Base-by-base conservation (phyloP, 805 yeast genomes). In the Wickerhamiella alocasiicola region DNA sequence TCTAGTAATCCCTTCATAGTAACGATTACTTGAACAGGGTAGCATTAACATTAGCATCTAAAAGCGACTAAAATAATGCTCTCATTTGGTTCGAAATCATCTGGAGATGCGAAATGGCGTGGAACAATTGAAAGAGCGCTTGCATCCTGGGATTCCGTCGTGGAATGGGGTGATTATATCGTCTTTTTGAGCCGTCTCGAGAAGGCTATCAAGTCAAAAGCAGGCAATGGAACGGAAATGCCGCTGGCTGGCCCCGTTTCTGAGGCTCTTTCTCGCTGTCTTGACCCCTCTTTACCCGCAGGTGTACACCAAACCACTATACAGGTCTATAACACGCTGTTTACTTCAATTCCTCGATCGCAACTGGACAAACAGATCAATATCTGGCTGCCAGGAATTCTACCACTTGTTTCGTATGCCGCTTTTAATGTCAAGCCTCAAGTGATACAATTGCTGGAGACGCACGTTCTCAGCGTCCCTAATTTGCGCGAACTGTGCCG, bases 121-220 rank as follows among this genome's bases (percentile, higher is more conserved):
- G 46, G 53, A 16, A 75, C 70, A 43, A 70, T 88, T 9, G 88
- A 81, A 39, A 72, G 77, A 49, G 82, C 91, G 0, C 64, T 91
- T 17, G 68, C 71, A 5, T 66, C 73, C 15, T 88, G 88, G 63
- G 95, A 83, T 39, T 63, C 81, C 2, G 79, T 85, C 1, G 81
- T 76, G 24, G 98, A 91, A 63, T 91, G 99, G 99, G 97, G 98
- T 11, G 98, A 91, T 56, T 85, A 88, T 57, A 91, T 91, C 43
- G 79, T 96, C 17, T 87, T 83, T 56, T 65, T 93, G 33, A 76
- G 88, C 2, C 74, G 81, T 45, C 68, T 93, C 5, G 75, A 76
- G 44, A 82, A 84, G 55, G 77, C 93, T 0, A 59, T 87, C 30
- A 72, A 70, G 44, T 60, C 63, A 16, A 46, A 39, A 27, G 40